These are phyloP conservation scores for Henckelia pumila DNA, from an alignment of 257 asterid species.

Conservation along the genomic window DNA sequence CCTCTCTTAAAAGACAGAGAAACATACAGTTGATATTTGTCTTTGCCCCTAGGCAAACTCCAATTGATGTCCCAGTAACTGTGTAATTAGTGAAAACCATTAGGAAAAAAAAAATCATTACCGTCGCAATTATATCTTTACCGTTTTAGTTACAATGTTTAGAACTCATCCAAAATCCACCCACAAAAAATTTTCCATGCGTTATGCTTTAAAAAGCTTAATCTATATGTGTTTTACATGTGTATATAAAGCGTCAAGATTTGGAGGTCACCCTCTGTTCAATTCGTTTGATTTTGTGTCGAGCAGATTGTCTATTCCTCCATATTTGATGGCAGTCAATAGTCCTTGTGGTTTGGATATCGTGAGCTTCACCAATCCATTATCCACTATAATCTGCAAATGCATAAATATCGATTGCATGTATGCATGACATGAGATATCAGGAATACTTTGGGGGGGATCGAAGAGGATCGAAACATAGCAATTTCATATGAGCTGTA, in stretches of 20 bases:
- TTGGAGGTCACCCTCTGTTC: slow-evolving; percentile 55
- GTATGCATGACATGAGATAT: not conserved
- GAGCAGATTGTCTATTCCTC: slow-evolving; percentile 47
- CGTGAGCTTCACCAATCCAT: slow-evolving; percentile 45
- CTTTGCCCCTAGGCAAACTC: slow-evolving; percentile 51
- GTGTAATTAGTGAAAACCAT: slow-evolving; percentile 12
- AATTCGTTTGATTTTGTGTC: slow-evolving; percentile 48
- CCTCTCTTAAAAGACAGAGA: not conserved
- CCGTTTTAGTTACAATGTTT: too few relatives aligned
- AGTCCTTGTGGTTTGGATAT: slow-evolving; percentile 49
- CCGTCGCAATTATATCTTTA: not conserved
- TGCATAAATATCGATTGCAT: not conserved
- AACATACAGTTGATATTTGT: slow-evolving; percentile 42
- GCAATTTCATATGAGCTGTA: too few relatives aligned
- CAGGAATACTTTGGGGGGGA: not conserved
- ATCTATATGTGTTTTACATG: too few relatives aligned
- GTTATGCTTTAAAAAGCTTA: too few relatives aligned
- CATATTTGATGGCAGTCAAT: slow-evolving; percentile 49
- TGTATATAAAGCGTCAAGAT: too few relatives aligned
- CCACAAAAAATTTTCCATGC: too few relatives aligned
- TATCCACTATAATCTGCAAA: slow-evolving; percentile 44
- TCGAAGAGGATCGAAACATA: too few relatives aligned
- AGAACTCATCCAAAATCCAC: too few relatives aligned
- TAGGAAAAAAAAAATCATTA: not conserved
- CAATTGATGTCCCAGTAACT: slow-evolving; percentile 67